Evolutionary conservation across 2,329 filamentous ascomycete genomes (phyloP).

Genomic region (Penicillium verrucosum): DNA sequence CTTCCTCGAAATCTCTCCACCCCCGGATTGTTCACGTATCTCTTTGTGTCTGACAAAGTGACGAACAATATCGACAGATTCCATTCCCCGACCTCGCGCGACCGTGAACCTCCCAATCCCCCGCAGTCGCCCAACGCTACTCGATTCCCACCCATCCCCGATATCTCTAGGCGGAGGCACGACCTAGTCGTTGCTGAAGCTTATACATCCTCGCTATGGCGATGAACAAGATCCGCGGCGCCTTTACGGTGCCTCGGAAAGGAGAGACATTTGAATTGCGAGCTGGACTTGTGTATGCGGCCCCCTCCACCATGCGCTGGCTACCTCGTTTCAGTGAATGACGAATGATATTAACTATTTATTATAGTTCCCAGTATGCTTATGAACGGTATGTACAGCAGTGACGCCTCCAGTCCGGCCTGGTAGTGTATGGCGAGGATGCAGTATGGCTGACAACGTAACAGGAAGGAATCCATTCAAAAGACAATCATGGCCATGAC

Average conservation of each 20-base stretch:
- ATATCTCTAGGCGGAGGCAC: constrained; percentile 33
- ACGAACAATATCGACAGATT: constrained; percentile 13
- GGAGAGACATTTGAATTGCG: constrained; percentile 97
- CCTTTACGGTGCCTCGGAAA: constrained; percentile 89
- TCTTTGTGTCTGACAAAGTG: constrained; percentile 8
- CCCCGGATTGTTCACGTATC: constrained; percentile 5
- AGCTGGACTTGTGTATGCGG: constrained; percentile 71
- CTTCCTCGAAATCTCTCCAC: constrained; percentile 7
- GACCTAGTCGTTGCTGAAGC: constrained; percentile 38
- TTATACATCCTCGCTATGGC: constrained; percentile 60
- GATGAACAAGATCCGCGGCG: constrained; percentile 91
- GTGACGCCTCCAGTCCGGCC: background rate
- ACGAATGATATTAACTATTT: constrained; percentile 35
- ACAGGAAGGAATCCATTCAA: constrained; percentile 92
- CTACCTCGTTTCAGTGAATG: constrained; percentile 4
- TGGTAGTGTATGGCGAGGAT: constrained; percentile 5
- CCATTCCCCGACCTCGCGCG: constrained; percentile 19
- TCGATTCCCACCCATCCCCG: constrained; percentile 16
- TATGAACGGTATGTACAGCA: constrained; percentile 69
- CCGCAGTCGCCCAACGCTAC: constrained; percentile 30
- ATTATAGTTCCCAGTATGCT: constrained; percentile 83
- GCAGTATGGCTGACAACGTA: constrained; percentile 28
- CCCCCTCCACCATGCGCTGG: constrained; percentile 14
- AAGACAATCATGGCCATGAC: constrained; percentile 99
- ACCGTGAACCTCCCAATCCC: constrained; percentile 34